phyloP scores from a whole-genome alignment of 805 yeast species.

The Teunomyces tritomae region DNA sequence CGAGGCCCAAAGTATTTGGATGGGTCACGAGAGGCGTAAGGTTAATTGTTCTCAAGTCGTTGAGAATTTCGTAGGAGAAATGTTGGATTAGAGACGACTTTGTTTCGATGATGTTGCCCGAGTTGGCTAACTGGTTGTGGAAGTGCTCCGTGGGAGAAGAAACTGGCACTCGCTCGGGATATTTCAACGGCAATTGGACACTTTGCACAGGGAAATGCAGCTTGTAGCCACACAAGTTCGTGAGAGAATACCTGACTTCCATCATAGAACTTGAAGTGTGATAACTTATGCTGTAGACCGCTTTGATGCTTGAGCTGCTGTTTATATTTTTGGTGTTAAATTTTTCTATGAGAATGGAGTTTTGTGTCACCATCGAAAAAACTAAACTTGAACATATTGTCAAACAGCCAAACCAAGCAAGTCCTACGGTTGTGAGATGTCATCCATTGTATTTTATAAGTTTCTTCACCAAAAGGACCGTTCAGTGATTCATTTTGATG shows the following conservation, averaged over 20 bases:
- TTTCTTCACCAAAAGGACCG: conserved; percentile 82
- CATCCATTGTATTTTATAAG: conserved; percentile 83
- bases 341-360: conserved; percentile 3
- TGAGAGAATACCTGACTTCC: conserved; percentile 16
- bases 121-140: conserved; percentile 13
- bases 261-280: conserved; percentile 1
- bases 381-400: conserved; percentile 1
- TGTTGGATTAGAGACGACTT: conserved; percentile 20
- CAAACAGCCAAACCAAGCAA: too few relatives aligned
- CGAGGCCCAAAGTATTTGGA: conserved; percentile 28
- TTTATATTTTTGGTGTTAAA: conserved; percentile 3
- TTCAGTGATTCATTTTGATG: conserved; percentile 83
- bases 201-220: conserved; percentile 14
- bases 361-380: conserved; percentile 3
- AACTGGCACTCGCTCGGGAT: conserved; percentile 9
- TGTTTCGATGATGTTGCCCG: conserved; percentile 22
- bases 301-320: background rate
- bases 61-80: conserved; percentile 29
- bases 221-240: conserved; percentile 20
- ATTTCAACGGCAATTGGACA: conserved; percentile 26
- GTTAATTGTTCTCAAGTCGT: conserved; percentile 28
- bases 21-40: conserved; percentile 41
- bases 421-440: conserved; percentile 44
- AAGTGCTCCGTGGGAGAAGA: conserved; percentile 23
- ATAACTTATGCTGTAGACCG: background rate